phyloP scores from a whole-genome alignment of 345 rosid genomes.

The Euphorbia lathyris region DNA sequence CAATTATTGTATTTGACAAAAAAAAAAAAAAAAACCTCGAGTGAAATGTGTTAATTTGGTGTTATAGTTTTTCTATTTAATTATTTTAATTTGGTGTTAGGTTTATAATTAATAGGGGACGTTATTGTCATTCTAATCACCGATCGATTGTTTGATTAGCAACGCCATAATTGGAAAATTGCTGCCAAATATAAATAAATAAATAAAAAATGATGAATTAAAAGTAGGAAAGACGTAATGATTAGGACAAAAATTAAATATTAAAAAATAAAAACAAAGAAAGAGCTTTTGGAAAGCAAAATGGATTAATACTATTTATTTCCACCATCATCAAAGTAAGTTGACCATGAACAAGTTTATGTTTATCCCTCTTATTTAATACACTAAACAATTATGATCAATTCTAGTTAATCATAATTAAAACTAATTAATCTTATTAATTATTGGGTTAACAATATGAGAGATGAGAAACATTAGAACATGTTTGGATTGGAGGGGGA shows the following conservation, averaged over 20 bases:
- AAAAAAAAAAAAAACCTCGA: too few relatives aligned
- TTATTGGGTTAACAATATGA: background rate
- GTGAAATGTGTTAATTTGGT: too few relatives aligned
- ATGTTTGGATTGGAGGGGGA: background rate
- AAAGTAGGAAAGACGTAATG: slow-evolving; percentile 1
- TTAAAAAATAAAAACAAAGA: background rate
- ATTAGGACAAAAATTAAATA: background rate
- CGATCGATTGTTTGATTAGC: background rate
- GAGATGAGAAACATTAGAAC: background rate
- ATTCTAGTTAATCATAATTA: background rate
- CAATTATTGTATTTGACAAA: too few relatives aligned
- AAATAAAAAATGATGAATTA: background rate
- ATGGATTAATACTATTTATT: background rate
- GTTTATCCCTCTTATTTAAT: background rate
- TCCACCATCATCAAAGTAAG: background rate
- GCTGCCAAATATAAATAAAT: background rate
- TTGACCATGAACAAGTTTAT: slow-evolving; percentile 7
- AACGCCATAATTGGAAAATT: background rate
- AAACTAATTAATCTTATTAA: background rate
- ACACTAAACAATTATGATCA: background rate
- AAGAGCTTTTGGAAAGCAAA: background rate
- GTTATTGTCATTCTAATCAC: too few relatives aligned
- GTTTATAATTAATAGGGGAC: too few relatives aligned
- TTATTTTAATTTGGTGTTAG: too few relatives aligned
- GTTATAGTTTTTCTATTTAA: too few relatives aligned